Conservation (phyloP, 495 filamentous ascomycete species). For the Podospora appendiculata region DNA sequence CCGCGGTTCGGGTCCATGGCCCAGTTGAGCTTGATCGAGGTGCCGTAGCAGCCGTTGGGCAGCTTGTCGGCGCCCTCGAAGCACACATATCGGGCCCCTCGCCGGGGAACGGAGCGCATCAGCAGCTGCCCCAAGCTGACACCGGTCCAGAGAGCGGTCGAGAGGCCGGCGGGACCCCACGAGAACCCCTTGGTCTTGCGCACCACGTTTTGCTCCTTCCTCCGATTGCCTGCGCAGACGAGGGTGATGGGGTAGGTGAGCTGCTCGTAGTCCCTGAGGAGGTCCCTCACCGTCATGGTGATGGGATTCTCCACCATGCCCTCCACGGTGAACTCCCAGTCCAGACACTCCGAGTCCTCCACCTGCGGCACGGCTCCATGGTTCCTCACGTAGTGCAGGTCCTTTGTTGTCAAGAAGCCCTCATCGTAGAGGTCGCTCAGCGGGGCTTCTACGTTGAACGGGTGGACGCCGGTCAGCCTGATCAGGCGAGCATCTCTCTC, state of each 20-base stretch:
- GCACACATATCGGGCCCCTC: conserved; percentile 75
- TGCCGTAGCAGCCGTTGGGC: conserved; percentile 88
- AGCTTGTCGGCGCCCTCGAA: conserved; percentile 90
- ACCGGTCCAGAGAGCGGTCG: conserved; percentile 86
- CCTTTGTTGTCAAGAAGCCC: conserved; percentile 84
- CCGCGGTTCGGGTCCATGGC: conserved; percentile 77
- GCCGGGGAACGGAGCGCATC: conserved; percentile 55
- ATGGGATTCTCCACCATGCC: conserved; percentile 76
- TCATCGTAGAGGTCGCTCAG: conserved; percentile 74
- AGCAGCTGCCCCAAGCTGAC: conserved; percentile 70
- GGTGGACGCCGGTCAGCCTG: conserved; percentile 82
- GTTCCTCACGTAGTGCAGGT: conserved; percentile 93
- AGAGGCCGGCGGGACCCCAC: conserved; percentile 87
- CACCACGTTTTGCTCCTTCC: conserved; percentile 91
- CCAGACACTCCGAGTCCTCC: conserved; percentile 59
- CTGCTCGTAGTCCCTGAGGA: conserved; percentile 71
- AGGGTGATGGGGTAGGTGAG: conserved; percentile 83
- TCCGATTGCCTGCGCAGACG: conserved; percentile 87
- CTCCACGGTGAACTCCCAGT: conserved; percentile 83
- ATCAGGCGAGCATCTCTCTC: conserved; percentile 80
- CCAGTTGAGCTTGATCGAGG: conserved; percentile 82
- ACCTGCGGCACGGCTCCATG: conserved; percentile 84
- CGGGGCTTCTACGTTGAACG: conserved; percentile 90
- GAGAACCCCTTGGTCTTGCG: conserved; percentile 94
- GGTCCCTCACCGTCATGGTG: conserved; percentile 63